Conservation (phyloP, 1,284 basidiomycete species). For the Cutaneotrichosporon sp. region DNA sequence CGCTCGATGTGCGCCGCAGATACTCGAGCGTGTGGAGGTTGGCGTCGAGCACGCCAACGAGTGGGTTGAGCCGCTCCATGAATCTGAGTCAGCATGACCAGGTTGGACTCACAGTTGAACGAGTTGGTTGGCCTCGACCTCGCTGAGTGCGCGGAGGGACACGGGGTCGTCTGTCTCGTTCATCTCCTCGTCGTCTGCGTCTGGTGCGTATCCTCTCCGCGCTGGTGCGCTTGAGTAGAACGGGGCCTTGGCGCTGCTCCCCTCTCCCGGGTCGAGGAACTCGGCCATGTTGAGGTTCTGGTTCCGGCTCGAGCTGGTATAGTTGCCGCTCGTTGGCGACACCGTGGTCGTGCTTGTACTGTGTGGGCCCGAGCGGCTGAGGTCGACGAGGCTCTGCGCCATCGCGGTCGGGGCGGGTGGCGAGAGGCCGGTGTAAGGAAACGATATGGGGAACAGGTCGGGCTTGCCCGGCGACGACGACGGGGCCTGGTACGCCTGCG, state of each 20-base stretch:
- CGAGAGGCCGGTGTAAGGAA: slow-evolving; percentile 1
- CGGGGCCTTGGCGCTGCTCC: slow-evolving; percentile 22
- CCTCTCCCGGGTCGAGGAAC: slow-evolving; percentile 32
- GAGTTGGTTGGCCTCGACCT: slow-evolving; percentile 32
- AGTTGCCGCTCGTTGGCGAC: slow-evolving; percentile 7
- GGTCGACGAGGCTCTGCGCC: slow-evolving; percentile 13
- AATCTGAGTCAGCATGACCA: slow-evolving; percentile 21
- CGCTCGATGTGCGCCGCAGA: slow-evolving; percentile 34
- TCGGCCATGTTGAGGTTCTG: slow-evolving; percentile 33
- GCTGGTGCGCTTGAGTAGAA: slow-evolving; percentile 30
- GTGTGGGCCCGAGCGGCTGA: slow-evolving; percentile 5
- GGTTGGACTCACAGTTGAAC: slow-evolving; percentile 29
- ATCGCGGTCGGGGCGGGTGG: slow-evolving; percentile 1
- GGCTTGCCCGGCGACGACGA: neutral
- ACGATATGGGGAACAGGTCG: slow-evolving; percentile 6
- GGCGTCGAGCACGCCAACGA: slow-evolving; percentile 35
- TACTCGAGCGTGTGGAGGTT: slow-evolving; percentile 39
- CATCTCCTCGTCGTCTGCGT: slow-evolving; percentile 12
- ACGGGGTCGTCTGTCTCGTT: slow-evolving; percentile 31
- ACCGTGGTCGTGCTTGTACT: neutral
- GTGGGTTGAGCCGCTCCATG: slow-evolving; percentile 35
- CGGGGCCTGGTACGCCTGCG: neutral
- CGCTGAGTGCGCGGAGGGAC: slow-evolving; percentile 29
- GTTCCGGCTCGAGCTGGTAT: slow-evolving; percentile 1
- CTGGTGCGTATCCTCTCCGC: slow-evolving; percentile 4